Evolutionary conservation across 2,329 filamentous ascomycete genomes (phyloP).

Genomic region (Hysterium pulicare): DNA sequence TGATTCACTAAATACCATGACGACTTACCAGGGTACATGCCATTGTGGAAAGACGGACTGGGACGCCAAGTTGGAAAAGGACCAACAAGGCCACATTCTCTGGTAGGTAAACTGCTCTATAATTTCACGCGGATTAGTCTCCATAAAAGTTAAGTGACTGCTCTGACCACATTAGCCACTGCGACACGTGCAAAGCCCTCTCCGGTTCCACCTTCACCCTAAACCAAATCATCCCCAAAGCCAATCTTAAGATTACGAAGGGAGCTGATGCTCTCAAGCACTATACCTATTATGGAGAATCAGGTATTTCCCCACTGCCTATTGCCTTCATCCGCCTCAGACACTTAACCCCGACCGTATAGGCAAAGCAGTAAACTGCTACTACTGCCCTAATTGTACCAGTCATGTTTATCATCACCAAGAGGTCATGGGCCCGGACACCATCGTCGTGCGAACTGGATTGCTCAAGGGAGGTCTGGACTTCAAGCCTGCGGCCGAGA

Average conservation of each 20-base stretch:
- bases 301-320: conserved; percentile 33
- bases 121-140: conserved; percentile 1
- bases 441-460: conserved; percentile 51
- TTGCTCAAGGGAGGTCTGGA: conserved; percentile 45
- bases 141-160: not conserved
- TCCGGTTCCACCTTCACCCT: conserved; percentile 48
- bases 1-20: conserved; percentile 28
- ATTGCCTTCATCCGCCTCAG: not conserved
- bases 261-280: conserved; percentile 45
- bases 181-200: conserved; percentile 55
- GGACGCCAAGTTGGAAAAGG: conserved; percentile 47
- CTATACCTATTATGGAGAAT: conserved; percentile 57
- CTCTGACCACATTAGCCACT: conserved; percentile 47
- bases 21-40: conserved; percentile 50
- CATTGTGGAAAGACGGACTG: conserved; percentile 55
- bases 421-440: conserved; percentile 49
- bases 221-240: conserved; percentile 53
- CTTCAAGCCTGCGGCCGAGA: conserved; percentile 52
- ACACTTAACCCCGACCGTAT: not conserved
- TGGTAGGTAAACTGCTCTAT: conserved; percentile 35
- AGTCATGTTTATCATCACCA: conserved; percentile 56
- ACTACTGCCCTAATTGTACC: conserved; percentile 57
- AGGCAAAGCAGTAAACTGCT: conserved; percentile 56
- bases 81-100: conserved; percentile 44
- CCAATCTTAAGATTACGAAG: conserved; percentile 51